A percentile compares a stretch with the other conserved stretches of the same genome.
Evolutionary conservation across 2,329 filamentous ascomycete genomes (phyloP).

Genomic region (Cladosporium colombiae): DNA sequence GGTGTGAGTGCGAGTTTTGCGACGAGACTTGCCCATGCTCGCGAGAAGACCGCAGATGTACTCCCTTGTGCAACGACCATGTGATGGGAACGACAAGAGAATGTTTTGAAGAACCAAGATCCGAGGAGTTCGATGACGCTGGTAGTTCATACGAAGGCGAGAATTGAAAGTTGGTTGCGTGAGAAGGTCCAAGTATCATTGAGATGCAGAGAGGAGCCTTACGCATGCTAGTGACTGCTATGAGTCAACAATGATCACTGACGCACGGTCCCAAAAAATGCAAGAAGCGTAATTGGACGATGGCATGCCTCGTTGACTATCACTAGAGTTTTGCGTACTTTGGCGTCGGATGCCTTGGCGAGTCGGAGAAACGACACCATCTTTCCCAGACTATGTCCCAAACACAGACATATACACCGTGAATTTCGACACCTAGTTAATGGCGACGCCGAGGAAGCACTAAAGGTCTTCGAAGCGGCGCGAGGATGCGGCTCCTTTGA

Average conservation of each 20-base stretch:
- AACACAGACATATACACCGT: background rate
- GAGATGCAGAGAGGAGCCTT: background rate
- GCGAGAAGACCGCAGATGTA: background rate
- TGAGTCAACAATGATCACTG: too few relatives aligned
- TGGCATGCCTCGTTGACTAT: too few relatives aligned
- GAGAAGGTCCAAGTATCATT: background rate
- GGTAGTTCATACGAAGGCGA: background rate
- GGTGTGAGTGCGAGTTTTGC: background rate
- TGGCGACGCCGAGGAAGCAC: background rate
- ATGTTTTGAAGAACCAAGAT: background rate
- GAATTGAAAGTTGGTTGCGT: background rate
- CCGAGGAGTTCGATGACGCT: background rate
- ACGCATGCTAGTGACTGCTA: too few relatives aligned
- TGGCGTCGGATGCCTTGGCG: background rate
- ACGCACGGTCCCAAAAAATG: too few relatives aligned
- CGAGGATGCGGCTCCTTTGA: background rate
- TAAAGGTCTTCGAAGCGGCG: background rate
- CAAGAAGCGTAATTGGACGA: too few relatives aligned
- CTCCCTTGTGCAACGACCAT: background rate
- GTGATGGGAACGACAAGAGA: background rate
- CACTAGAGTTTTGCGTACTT: too few relatives aligned
- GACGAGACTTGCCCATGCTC: background rate
- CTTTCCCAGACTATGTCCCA: background rate
- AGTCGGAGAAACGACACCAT: background rate
- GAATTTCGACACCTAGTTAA: background rate